Percentiles rank a stretch among this genome's conserved stretches.
Evolutionary conservation across 2,329 filamentous ascomycete species (phyloP).

Genomic region (Pseudocercospora ulei): DNA sequence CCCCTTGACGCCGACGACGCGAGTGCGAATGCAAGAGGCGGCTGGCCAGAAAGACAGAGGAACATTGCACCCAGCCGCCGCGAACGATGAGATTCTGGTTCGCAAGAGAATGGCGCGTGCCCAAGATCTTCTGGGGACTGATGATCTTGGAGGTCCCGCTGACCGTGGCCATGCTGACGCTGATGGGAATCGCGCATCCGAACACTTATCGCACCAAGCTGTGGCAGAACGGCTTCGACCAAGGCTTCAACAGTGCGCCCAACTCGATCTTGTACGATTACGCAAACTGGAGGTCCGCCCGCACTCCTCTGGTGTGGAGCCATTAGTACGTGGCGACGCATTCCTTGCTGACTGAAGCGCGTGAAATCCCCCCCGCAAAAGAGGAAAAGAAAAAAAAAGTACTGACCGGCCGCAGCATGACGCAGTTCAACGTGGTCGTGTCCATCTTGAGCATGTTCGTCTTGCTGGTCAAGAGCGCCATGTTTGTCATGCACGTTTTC

Average conservation of each 20-base stretch:
- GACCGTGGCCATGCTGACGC: conserved; percentile 55
- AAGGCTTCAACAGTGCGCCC: conserved; percentile 66
- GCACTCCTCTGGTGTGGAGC: conserved; percentile 62
- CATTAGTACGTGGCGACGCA: conserved; percentile 46
- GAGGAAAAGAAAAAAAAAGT: not conserved
- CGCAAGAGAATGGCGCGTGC: conserved; percentile 47
- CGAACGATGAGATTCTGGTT: conserved; percentile 13
- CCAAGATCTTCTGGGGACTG: conserved; percentile 46
- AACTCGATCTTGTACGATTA: conserved; percentile 60
- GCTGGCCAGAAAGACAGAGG: not conserved
- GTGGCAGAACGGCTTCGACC: conserved; percentile 61
- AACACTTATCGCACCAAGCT: conserved; percentile 61
- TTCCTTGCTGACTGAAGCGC: not conserved
- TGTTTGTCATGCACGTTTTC: conserved; percentile 62
- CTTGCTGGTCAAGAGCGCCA: conserved; percentile 59
- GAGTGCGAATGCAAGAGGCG: conserved; percentile 3
- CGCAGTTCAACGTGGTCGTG: conserved; percentile 66
- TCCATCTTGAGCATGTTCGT: conserved; percentile 68
- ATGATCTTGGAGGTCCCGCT: conserved; percentile 58
- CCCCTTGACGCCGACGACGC: conserved; percentile 1
- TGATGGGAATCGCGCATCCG: conserved; percentile 64
- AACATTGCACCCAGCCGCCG: not conserved
- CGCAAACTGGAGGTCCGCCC: conserved; percentile 57
- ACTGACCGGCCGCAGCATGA: conserved; percentile 47
- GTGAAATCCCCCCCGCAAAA: conserved; percentile 35